Percentiles rank a stretch among this genome's conserved stretches.
Evolutionary conservation across 345 rosid species (phyloP).

Genomic region (Anacardium occidentale): DNA sequence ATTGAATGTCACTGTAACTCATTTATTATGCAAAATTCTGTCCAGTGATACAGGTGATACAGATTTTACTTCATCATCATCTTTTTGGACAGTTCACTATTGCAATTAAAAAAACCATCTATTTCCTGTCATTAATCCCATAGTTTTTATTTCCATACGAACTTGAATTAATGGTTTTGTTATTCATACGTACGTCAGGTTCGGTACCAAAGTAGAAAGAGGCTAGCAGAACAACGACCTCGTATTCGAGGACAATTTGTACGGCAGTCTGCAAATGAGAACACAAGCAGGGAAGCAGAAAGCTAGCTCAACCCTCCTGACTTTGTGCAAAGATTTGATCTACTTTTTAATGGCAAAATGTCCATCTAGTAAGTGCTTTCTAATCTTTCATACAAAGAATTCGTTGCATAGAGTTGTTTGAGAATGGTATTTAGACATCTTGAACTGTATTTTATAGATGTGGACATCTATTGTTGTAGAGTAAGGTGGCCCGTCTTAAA

Average conservation of each 20-base stretch:
- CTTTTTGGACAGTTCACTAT: background rate
- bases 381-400: background rate
- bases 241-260: constrained; percentile 27
- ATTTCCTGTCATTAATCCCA: background rate
- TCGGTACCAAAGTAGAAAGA: constrained; percentile 38
- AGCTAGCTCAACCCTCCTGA: constrained; percentile 9
- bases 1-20: background rate
- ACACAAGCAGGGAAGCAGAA: constrained; percentile 27
- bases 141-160: background rate
- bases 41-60: background rate
- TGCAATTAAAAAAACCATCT: background rate
- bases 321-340: background rate
- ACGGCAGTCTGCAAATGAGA: constrained; percentile 25
- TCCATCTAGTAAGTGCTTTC: background rate
- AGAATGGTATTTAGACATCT: background rate
- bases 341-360: background rate
- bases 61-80: background rate
- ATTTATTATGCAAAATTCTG: no score
- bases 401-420: background rate
- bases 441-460: constrained; percentile 7
- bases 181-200: constrained; percentile 11
- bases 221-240: constrained; percentile 35
- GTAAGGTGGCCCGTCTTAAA: background rate
- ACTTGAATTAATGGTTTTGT: background rate
- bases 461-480: background rate